phyloP scores from a whole-genome alignment of 371 early-diverging fungal species.

The Syncephalis fuscata region DNA sequence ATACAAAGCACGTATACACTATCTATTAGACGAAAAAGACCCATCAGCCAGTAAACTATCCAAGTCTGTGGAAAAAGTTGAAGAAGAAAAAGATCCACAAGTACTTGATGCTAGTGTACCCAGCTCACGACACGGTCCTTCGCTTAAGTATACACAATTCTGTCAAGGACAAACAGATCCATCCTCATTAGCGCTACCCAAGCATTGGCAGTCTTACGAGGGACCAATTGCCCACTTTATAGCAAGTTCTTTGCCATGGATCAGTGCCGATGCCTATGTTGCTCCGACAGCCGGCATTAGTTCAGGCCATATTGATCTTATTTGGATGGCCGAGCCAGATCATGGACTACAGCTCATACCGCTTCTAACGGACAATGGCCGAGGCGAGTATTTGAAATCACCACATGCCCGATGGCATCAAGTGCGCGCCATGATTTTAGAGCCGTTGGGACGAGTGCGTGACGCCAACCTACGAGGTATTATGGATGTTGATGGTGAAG shows the following conservation, averaged over 20 bases:
- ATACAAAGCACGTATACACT: not conserved
- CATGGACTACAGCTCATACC: not conserved
- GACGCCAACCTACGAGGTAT: not conserved
- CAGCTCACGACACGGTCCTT: not conserved
- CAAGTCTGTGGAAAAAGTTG: too few relatives aligned
- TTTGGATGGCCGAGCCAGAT: not conserved
- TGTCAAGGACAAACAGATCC: too few relatives aligned
- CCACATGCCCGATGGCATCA: not conserved
- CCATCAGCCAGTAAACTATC: too few relatives aligned
- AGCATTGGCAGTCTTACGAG: not conserved
- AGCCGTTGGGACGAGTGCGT: not conserved
- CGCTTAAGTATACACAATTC: too few relatives aligned
- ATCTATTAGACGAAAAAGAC: not conserved
- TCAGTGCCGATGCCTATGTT: not conserved
- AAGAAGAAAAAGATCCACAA: too few relatives aligned
- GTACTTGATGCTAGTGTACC: not conserved
- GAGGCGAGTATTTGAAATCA: not conserved
- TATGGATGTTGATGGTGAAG: slow-evolving; percentile 1
- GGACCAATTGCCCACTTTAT: not conserved
- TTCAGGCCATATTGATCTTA: not conserved
- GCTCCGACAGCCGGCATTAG: not conserved
- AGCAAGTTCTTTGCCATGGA: not conserved
- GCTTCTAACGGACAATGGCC: not conserved
- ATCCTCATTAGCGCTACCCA: not conserved
- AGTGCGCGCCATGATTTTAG: not conserved